Conservation (phyloP, 208 protist genomes). For the Baffinella frigidus region DNA sequence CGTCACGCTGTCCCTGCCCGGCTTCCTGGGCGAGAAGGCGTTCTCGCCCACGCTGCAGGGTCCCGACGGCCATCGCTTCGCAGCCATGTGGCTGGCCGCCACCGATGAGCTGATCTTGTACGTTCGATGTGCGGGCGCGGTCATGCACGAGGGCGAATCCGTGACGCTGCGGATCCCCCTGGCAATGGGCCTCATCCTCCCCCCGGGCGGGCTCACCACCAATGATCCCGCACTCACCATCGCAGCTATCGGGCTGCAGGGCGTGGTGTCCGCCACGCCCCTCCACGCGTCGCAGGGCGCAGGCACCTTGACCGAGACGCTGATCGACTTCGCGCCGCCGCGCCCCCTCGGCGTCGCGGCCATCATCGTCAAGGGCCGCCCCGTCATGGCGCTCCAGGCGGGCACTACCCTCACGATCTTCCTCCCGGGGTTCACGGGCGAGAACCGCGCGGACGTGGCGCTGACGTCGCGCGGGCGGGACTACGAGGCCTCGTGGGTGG, state of each 20-base stretch:
- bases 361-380: background rate
- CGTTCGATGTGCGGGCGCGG: background rate
- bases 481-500: background rate
- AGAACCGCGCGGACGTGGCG: no score
- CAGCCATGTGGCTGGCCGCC: background rate
- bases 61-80: background rate
- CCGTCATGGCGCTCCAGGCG: background rate
- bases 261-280: background rate
- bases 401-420: background rate
- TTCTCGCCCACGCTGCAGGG: background rate
- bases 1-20: background rate
- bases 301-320: background rate
- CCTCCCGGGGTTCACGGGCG: background rate
- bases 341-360: background rate
- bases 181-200: background rate
- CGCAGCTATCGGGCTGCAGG: background rate
- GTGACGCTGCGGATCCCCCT: background rate
- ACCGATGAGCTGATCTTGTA: background rate
- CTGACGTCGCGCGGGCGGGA: no score
- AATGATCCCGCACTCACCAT: background rate
- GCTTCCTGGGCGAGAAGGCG: background rate
- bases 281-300: background rate
- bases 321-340: background rate
- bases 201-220: background rate
- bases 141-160: background rate